Base-by-base conservation (phyloP, 352 stramenopile species). In the Vaucheria bursata region DNA sequence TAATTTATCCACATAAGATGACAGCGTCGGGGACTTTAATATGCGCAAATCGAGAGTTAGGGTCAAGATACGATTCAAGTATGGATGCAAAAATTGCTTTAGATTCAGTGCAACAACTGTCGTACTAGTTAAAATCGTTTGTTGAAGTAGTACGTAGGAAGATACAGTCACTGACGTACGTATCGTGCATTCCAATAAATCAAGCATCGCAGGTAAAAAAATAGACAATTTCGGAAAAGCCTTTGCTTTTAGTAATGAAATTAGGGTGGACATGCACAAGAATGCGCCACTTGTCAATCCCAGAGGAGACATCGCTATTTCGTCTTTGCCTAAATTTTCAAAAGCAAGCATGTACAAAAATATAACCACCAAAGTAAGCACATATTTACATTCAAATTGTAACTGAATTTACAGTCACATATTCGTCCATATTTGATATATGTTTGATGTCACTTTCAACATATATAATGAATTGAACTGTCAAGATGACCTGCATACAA, bases 201-300 rank as follows among this genome's bases (percentile, higher is more conserved):
- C n/a, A 1, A 82, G 71, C 77, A 82, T 82, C 5, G 77, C 69
- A 0, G 77, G 77, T 59, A 82, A 82, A 49, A 79, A 82, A 1
- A 45, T 35, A 12, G 77, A 73, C 2, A 82, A 45, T 18, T 53
- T 34, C 37, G 77, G 77, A 18, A 82, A 82, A 25, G 77, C 77
- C 3, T 45, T 52, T 8, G 73, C 70, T 3, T 66, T 36, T 3
- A 82, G 59, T 0, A 82, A 65, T 2, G 77, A 53, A 35, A 73
- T 74, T 0, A 82, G 77, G 3, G 77, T 82, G 0, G 77, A 71
- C 69, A 82, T n/a, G 7, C 76, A 64, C 1, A 82, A 35, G 59
- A 82, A 82, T 31, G 71, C 70, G 39, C 37, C 75, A n/a, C 70
- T 68, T 31, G 53, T 7, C 2, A 68, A 34, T 31, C 53, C 37